These are phyloP conservation scores for Pseudopyrenochaeta lycopersici DNA, from an alignment of 2,329 filamentous ascomycete species.

Conservation along the genomic window DNA sequence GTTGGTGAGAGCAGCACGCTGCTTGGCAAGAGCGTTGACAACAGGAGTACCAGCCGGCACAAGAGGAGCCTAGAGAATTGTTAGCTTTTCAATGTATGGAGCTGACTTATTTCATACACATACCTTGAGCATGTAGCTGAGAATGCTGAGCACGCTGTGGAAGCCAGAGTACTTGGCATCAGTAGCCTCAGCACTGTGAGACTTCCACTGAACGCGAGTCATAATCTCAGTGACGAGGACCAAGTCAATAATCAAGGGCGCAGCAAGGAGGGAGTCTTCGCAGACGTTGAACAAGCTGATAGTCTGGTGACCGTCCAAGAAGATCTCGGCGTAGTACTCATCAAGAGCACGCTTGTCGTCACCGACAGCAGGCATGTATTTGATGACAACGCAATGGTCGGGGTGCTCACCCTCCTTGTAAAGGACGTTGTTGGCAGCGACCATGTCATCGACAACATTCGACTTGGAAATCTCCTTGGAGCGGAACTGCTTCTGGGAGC, in stretches of 20 bases:
- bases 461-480: slow-evolving; percentile 99
- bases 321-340: slow-evolving; percentile 99
- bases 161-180: slow-evolving; percentile 85
- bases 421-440: slow-evolving; percentile 89
- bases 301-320: slow-evolving; percentile 97
- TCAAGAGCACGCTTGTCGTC: slow-evolving; percentile 99
- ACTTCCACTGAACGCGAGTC: slow-evolving; percentile 96
- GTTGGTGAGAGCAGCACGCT: slow-evolving; percentile 92
- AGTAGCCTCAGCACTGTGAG: slow-evolving; percentile 58
- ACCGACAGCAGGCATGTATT: slow-evolving; percentile 99
- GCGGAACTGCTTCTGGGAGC: slow-evolving; percentile 97
- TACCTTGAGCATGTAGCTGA: slow-evolving; percentile 96
- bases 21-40: slow-evolving; percentile 94
- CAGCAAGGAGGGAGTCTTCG: slow-evolving; percentile 95
- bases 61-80: slow-evolving; percentile 74
- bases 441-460: slow-evolving; percentile 99
- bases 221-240: slow-evolving; percentile 95
- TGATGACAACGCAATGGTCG: slow-evolving; percentile 98
- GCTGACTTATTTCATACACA: slow-evolving; percentile 3
- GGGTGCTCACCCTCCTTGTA: slow-evolving; percentile 95
- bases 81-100: slow-evolving; percentile 11
- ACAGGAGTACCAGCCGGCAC: slow-evolving; percentile 95
- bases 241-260: slow-evolving; percentile 95
- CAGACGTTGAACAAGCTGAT: slow-evolving; percentile 99
- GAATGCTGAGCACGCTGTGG: slow-evolving; percentile 94